Percentiles rank a stretch among this genome's conserved stretches.
Evolutionary conservation across 2,329 filamentous ascomycete species (phyloP).

Genomic region (Exophiala mesophila): DNA sequence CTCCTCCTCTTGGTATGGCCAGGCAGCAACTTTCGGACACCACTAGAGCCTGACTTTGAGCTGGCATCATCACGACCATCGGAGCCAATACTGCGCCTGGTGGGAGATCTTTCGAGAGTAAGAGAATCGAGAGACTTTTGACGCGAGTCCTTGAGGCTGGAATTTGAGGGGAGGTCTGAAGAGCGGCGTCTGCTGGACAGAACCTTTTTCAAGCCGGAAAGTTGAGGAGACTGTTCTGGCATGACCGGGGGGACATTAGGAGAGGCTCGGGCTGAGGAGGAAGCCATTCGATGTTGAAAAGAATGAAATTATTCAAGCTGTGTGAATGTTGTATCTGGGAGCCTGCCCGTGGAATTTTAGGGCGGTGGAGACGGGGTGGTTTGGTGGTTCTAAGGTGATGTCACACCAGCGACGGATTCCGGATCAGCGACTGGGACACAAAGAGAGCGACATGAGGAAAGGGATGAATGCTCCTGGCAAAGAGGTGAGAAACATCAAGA

Average conservation of each 20-base stretch:
- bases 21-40: slow-evolving; percentile 50
- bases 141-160: slow-evolving; percentile 31
- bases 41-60: slow-evolving; percentile 37
- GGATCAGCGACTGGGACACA: not conserved
- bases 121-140: slow-evolving; percentile 35
- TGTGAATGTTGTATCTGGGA: not conserved
- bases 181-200: slow-evolving; percentile 35
- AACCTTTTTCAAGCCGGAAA: slow-evolving; percentile 35
- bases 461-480: no score
- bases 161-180: slow-evolving; percentile 21
- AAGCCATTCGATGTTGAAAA: not conserved
- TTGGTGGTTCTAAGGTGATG: slow-evolving; percentile 1
- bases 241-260: slow-evolving; percentile 20
- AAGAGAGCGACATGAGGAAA: not conserved
- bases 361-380: slow-evolving; percentile 6
- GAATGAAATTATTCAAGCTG: not conserved
- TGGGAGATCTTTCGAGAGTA: slow-evolving; percentile 30
- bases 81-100: slow-evolving; percentile 35
- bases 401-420: not conserved
- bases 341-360: no score
- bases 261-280: slow-evolving; percentile 10
- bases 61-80: slow-evolving; percentile 36
- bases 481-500: no score
- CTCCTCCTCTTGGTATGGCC: slow-evolving; percentile 43
- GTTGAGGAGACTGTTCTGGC: slow-evolving; percentile 27